Base-by-base conservation (phyloP, 371 early-diverging fungal genomes). In the Cokeromyces recurvatus region DNA sequence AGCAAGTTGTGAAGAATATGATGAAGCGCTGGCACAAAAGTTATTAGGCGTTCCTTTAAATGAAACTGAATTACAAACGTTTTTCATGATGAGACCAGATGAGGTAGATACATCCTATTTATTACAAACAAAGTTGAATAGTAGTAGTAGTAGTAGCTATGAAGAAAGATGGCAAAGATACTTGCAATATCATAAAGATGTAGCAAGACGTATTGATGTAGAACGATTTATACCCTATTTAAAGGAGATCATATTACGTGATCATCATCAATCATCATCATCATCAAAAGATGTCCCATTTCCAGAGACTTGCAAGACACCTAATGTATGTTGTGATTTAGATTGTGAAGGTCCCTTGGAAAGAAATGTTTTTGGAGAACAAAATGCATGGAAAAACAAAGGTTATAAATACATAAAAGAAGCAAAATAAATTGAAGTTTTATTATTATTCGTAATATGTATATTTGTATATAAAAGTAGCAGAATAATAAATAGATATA, bases 321-420 rank as follows among this genome's bases (percentile, higher is more conserved):
- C 32, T 4, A 52, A 52, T 22, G 49, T 55, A 16, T 63, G 63
- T 24, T 63, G 63, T 41, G 59, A 56, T 51, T 20, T 25, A 24
- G 46, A 46, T 20, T 63, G 63, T 25, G n/a, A 38, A 11, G 44
- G 4, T 5, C 43, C 57, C 1, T 24, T 63, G 15, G 22, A 51
- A 15, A 32, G 58, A 44, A 63, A 59, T 36, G 41, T 63, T 3
- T 59, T 58, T 47, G 49, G 50, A 8, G 38, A 48, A 3, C 48
- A 31, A 17, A 51, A 27, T 38, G 56, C 56, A 22, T 60, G 61
- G 61, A 35, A 41, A 15, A 37, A 25, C 15, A 20, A 11, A n/a
- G n/a, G n/a, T n/a, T n/a, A n/a, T n/a, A n/a, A n/a, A n/a, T n/a
- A n/a, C n/a, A n/a, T n/a, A n/a, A n/a, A n/a, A n/a, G n/a, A n/a